Percentiles rank a stretch among this genome's conserved stretches.
These are phyloP conservation scores for Microcyclospora tardicrescens DNA, from an alignment of 2,329 filamentous ascomycete species.

Conservation along the genomic window DNA sequence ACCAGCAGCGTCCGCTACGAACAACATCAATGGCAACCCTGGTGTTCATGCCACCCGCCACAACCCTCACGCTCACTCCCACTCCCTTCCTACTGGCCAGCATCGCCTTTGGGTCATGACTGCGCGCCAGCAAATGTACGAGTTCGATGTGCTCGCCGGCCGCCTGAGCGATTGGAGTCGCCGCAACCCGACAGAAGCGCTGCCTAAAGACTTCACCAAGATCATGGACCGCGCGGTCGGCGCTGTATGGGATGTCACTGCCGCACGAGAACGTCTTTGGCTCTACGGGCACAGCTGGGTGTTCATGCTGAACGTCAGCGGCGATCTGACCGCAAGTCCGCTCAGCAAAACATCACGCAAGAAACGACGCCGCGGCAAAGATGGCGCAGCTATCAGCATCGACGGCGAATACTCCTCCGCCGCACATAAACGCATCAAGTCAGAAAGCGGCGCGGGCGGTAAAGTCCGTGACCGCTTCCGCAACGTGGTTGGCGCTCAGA, in stretches of 20 bases:
- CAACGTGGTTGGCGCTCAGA: constrained; percentile 10
- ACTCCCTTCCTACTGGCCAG: constrained; percentile 42
- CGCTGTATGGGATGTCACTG: constrained; percentile 60
- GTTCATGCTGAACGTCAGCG: constrained; percentile 78
- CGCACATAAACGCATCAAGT: constrained; percentile 28
- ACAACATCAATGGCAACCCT: constrained; percentile 30
- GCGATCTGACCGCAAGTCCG: constrained; percentile 43
- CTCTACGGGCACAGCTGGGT: constrained; percentile 77
- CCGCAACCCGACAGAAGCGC: constrained; percentile 60
- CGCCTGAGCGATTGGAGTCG: constrained; percentile 74
- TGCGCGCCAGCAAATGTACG: constrained; percentile 53
- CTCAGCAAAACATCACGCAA: constrained; percentile 1
- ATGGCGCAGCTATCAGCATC: neutral
- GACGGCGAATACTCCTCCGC: constrained; percentile 9
- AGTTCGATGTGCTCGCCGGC: constrained; percentile 68
- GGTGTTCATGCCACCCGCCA: constrained; percentile 37
- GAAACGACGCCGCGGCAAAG: constrained; percentile 12
- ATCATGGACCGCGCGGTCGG: constrained; percentile 73
- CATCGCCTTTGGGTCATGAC: constrained; percentile 49
- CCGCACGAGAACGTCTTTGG: constrained; percentile 55
- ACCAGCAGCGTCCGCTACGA: constrained; percentile 13
- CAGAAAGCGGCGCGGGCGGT: constrained; percentile 42
- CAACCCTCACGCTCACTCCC: constrained; percentile 41
- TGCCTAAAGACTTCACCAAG: constrained; percentile 62
- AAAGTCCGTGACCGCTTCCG: constrained; percentile 27